Evolutionary conservation across 768 basidiomycete genomes (phyloP), one percentile per base, ranked within the genome.

Genomic region (Symmetrospora coprosmae): DNA sequence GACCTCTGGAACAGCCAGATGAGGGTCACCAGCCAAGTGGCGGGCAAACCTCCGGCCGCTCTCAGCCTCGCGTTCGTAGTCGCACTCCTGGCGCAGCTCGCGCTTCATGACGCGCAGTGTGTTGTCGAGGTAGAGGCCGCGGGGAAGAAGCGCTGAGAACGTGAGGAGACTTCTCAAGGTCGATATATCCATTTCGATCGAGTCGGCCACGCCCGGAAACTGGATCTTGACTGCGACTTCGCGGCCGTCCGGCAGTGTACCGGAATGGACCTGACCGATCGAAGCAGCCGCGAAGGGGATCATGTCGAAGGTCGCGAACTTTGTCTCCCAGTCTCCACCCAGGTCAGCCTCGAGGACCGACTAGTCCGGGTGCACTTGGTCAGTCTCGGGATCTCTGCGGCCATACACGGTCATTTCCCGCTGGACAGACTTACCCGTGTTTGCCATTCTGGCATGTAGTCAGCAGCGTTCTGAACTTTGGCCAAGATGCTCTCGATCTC

Each of bases 381-480:
- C n/a, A n/a, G n/a, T n/a, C n/a, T n/a, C n/a, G n/a, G n/a, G n/a
- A n/a, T n/a, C n/a, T n/a, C n/a, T n/a, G n/a, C n/a, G n/a, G n/a
- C n/a, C n/a, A n/a, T n/a, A n/a, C n/a, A n/a, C n/a, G n/a, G n/a
- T n/a, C n/a, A n/a, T n/a, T n/a, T n/a, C n/a, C n/a, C n/a, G n/a
- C n/a, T n/a, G 43, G 25, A 2, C 35, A n/a, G 2, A 69, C 73
- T 19, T 16, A 87, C 91, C 80, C 91, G 86, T 82, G 96, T 85
- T 71, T 99, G 92, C 85, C 86, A 91, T 66, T 92, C 85, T 0
- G 92, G 92, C 92, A 99, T 99, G 71, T 96, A 96, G 72, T 99
- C 88, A 1, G 92, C 92, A 66, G 84, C 82, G 65, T 92, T 87
- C 70, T 97, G 92, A 0, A 99, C 91, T 28, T 84, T 77, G 50